These are phyloP conservation scores for Wallacemonas sp. DNA, from an alignment of 208 protist genomes.

Conservation along the genomic window DNA sequence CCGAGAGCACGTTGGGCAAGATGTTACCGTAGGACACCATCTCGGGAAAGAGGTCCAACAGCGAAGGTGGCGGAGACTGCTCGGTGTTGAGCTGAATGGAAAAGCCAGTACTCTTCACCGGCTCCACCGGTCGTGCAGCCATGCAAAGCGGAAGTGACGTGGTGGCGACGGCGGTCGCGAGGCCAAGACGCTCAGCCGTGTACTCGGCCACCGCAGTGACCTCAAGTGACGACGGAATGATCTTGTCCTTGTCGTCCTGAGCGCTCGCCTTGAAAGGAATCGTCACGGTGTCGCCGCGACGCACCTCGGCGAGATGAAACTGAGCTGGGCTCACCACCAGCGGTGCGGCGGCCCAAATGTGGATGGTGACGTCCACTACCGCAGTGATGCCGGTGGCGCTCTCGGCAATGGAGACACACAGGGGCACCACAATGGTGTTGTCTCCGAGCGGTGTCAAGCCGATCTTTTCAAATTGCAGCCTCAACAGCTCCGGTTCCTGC, in stretches of 20 bases:
- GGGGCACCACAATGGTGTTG: constrained; percentile 14
- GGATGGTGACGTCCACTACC: constrained; percentile 33
- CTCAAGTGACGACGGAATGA: constrained; percentile 80
- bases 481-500: background rate
- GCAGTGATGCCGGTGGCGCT: background rate
- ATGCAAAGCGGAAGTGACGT: constrained; percentile 66
- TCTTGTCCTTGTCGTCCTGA: constrained; percentile 34
- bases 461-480: background rate
- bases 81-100: constrained; percentile 92
- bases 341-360: constrained; percentile 46
- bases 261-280: constrained; percentile 43
- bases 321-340: constrained; percentile 31
- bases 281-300: constrained; percentile 16
- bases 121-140: constrained; percentile 50
- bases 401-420: constrained; percentile 9
- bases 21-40: constrained; percentile 38
- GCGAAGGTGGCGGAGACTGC: constrained; percentile 50
- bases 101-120: constrained; percentile 72
- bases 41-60: constrained; percentile 86
- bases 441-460: background rate
- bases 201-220: constrained; percentile 49
- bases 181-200: constrained; percentile 21
- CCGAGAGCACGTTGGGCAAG: constrained; percentile 66
- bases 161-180: constrained; percentile 27
- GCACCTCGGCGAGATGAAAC: constrained; percentile 26